Evolutionary conservation across 2,329 filamentous ascomycete species (phyloP).

Genomic region (Cadophora malorum): DNA sequence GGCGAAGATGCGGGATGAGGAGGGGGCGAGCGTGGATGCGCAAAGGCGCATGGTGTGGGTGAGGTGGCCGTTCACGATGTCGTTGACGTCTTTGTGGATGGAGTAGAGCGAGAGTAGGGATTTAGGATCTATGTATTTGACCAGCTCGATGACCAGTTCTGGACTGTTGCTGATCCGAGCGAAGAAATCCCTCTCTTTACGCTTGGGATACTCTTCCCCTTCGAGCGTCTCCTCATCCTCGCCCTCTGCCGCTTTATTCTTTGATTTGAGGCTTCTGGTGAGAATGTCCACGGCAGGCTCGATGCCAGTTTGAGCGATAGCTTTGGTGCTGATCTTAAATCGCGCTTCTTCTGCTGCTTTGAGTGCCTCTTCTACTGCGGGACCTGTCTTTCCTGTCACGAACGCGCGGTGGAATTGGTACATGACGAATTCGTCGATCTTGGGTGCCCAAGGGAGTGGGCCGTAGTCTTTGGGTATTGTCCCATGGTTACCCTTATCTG

Average conservation of each 20-base stretch:
- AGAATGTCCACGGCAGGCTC: background rate
- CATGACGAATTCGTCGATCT: background rate
- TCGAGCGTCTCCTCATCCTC: conserved; percentile 11
- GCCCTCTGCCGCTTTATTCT: background rate
- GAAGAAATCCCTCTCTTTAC: conserved; percentile 12
- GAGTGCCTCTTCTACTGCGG: background rate
- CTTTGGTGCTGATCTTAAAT: background rate
- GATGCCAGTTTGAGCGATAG: background rate
- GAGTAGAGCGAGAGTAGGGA: conserved; percentile 6
- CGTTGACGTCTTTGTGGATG: conserved; percentile 14
- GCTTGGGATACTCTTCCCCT: conserved; percentile 8
- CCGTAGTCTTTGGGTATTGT: background rate
- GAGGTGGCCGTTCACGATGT: conserved; percentile 60
- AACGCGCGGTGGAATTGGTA: conserved; percentile 4
- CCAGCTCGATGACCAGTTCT: conserved; percentile 12
- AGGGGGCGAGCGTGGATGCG: conserved; percentile 59
- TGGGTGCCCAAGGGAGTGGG: background rate
- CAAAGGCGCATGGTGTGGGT: conserved; percentile 63
- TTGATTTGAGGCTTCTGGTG: background rate
- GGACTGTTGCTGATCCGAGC: conserved; percentile 7
- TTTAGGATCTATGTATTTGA: background rate
- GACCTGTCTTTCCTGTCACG: background rate
- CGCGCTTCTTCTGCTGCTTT: conserved; percentile 1
- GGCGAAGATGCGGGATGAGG: conserved; percentile 63
- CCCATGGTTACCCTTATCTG: background rate